Conservation (phyloP, 192 early-diverging fungal species). For the Coemansia sp. region DNA sequence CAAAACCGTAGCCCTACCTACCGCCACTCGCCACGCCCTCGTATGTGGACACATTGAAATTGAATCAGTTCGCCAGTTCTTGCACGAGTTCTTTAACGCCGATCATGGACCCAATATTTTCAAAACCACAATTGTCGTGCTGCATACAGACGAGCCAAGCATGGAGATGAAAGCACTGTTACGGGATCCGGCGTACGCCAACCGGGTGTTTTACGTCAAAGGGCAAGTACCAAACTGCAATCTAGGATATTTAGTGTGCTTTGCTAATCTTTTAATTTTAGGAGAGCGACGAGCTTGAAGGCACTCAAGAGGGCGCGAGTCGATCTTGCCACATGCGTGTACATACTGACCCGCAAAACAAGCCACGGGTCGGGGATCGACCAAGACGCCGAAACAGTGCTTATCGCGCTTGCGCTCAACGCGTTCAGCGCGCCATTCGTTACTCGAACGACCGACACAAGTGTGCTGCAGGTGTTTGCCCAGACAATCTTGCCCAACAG, state of each 20-base stretch:
- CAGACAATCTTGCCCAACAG: constrained; percentile 48
- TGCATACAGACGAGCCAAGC: constrained; percentile 36
- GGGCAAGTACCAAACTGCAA: constrained; percentile 18
- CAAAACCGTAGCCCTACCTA: constrained; percentile 34
- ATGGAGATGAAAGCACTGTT: constrained; percentile 50
- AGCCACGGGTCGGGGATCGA: constrained; percentile 25
- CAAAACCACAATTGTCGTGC: constrained; percentile 39
- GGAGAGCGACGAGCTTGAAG: constrained; percentile 40
- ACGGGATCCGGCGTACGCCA: constrained; percentile 35
- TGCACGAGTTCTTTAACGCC: constrained; percentile 53
- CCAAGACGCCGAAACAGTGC: constrained; percentile 50
- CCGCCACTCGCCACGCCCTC: constrained; percentile 36
- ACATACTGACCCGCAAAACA: constrained; percentile 48
- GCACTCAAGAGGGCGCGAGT: constrained; percentile 39
- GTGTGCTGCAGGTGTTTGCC: constrained; percentile 41
- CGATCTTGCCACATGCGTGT: constrained; percentile 48
- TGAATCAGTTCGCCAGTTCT: constrained; percentile 41
- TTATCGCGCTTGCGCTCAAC: constrained; percentile 42
- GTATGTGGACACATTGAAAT: constrained; percentile 48
- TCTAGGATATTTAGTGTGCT: background rate
- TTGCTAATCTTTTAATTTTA: background rate
- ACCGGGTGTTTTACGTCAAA: constrained; percentile 54
- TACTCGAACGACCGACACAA: background rate
- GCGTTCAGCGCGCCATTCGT: constrained; percentile 23
- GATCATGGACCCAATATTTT: constrained; percentile 53